phyloP scores from a whole-genome alignment of 176 grass and related monocot genomes.

The Hyparrhenia diplandra region DNA sequence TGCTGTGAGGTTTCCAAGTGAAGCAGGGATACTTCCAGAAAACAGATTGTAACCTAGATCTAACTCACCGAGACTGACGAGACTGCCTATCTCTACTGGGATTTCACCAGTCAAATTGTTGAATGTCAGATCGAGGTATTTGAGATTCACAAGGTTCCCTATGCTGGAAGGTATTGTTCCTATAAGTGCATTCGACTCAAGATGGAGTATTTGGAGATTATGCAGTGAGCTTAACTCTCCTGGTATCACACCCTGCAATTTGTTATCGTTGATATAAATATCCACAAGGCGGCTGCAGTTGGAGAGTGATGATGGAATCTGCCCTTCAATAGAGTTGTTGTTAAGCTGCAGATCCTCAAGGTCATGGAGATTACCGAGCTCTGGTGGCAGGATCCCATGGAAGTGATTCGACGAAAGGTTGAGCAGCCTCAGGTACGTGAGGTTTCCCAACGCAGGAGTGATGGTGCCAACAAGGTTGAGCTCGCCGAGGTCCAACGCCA shows the following conservation, averaged over 20 bases:
- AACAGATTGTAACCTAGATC: neutral
- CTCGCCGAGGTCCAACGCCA: neutral
- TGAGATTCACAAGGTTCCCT: neutral
- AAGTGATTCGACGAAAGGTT: neutral
- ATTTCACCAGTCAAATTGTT: conserved; percentile 30
- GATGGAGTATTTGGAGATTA: neutral
- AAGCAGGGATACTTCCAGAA: conserved; percentile 7
- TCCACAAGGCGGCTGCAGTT: neutral
- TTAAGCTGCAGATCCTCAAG: neutral
- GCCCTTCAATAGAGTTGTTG: neutral
- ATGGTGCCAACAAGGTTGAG: neutral
- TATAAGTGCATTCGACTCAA: neutral
- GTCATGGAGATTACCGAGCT: conserved; percentile 1
- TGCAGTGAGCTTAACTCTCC: neutral
- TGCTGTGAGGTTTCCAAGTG: conserved; percentile 19
- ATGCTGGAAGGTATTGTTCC: neutral
- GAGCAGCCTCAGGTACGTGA: conserved; percentile 21
- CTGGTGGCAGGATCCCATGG: neutral
- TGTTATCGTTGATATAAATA: neutral
- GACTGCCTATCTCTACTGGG: neutral
- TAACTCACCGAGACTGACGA: neutral
- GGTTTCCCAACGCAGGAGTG: neutral
- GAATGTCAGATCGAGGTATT: neutral
- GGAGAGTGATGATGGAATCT: neutral
- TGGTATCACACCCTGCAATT: neutral